Percentiles rank a stretch among this genome's conserved stretches.
Conservation (phyloP, 495 filamentous ascomycete species). For the Rusavskia elegans region DNA sequence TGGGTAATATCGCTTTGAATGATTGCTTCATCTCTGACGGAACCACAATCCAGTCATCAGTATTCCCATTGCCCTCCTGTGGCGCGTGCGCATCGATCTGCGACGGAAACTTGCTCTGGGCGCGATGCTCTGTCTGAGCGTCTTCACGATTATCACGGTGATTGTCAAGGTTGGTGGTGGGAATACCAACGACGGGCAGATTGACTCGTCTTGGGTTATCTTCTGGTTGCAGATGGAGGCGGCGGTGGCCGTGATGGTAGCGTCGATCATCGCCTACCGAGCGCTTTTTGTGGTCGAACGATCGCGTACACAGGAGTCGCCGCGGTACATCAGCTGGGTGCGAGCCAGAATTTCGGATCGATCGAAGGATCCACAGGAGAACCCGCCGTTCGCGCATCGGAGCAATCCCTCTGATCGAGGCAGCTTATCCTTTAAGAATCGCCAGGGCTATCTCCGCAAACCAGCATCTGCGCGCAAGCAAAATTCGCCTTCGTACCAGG, state of each 20-base stretch:
- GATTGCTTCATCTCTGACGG: too few species aligned
- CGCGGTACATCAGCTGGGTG: background rate
- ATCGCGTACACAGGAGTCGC: background rate
- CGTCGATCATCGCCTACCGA: conserved; percentile 1
- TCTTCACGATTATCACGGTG: conserved; percentile 1
- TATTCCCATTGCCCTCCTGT: conserved; percentile 1
- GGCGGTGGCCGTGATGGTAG: conserved; percentile 1
- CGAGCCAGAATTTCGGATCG: too few species aligned
- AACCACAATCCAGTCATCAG: background rate
- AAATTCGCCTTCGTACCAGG: too few species aligned
- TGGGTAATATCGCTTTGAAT: too few species aligned
- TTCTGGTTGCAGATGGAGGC: conserved; percentile 3
- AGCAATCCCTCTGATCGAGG: too few species aligned
- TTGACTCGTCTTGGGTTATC: background rate
- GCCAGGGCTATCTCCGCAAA: too few species aligned
- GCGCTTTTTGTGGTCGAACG: conserved; percentile 2
- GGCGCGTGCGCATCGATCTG: background rate
- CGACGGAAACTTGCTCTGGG: background rate
- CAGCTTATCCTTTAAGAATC: too few species aligned
- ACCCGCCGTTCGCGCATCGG: too few species aligned
- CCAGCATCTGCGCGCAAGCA: too few species aligned
- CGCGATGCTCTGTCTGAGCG: background rate
- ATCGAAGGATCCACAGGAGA: too few species aligned
- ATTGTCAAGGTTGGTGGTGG: background rate
- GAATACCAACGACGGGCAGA: background rate